phyloP scores from a whole-genome alignment of 257 asterid genomes.

The Nemophila menziesii region DNA sequence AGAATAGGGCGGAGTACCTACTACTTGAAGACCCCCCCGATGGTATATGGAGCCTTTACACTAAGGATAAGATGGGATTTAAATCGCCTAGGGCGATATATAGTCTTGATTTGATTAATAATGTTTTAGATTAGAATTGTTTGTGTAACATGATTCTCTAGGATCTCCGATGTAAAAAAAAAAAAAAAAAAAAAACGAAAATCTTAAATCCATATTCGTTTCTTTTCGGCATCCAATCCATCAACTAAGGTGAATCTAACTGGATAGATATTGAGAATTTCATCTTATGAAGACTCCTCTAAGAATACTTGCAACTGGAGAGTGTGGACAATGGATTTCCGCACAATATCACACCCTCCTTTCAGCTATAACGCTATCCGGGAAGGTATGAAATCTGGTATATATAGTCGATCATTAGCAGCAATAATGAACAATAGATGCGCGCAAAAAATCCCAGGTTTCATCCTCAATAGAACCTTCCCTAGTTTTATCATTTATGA shows the following conservation, averaged over 20 bases:
- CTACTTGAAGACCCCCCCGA: too few relatives aligned
- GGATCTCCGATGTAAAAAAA: too few relatives aligned
- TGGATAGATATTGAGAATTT: constrained; percentile 70
- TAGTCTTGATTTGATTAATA: too few relatives aligned
- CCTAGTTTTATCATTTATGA: constrained; percentile 22
- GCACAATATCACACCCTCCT: constrained; percentile 80
- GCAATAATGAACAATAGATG: constrained; percentile 78
- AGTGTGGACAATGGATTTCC: constrained; percentile 71
- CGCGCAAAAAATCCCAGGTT: constrained; percentile 69
- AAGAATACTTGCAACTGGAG: constrained; percentile 94
- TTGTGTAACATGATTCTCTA: too few relatives aligned
- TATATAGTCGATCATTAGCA: constrained; percentile 89
- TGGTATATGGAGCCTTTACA: too few relatives aligned
- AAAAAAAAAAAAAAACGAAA: too few relatives aligned
- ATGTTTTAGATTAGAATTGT: too few relatives aligned
- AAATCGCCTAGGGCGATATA: too few relatives aligned
- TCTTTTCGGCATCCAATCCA: constrained; percentile 65
- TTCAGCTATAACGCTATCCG: constrained; percentile 77
- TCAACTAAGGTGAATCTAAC: constrained; percentile 78
- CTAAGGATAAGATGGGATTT: too few relatives aligned
- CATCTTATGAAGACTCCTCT: constrained; percentile 70
- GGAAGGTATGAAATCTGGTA: constrained; percentile 85
- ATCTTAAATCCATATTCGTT: too few relatives aligned
- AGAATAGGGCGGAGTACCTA: too few relatives aligned
- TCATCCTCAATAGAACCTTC: constrained; percentile 62